Base-by-base conservation (phyloP, 129 eudicot genomes). In the Heracleum sosnowskyi region DNA sequence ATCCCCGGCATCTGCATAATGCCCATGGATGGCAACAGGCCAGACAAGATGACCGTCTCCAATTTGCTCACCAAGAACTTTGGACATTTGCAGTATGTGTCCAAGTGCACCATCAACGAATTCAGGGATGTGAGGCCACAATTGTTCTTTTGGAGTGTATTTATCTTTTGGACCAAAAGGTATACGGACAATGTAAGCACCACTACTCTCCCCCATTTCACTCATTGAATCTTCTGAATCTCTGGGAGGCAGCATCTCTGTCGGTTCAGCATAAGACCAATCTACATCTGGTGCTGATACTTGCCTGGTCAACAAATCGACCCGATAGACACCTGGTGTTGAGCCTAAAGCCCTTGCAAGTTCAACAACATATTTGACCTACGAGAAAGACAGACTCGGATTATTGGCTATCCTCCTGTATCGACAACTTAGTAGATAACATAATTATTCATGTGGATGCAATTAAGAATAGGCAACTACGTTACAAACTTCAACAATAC, bases 1-100 rank as follows among this genome's bases (percentile, higher is more conserved):
- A 74, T 96, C 99, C 53, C 99, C 99, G 12, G 99, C 99, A 89
- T 96, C 99, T 66, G 99, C 99, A 81, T 96, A 96, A 86, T 96
- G 99, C 76, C 99, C 99, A 81, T 96, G 99, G 64, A 96, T 84
- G 71, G 99, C 99, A 57, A 84, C 92, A 69, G 99, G 99, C 97
- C 97, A 95, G 5, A 96, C 92, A 11, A 90, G 91, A 12, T 79
- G 84, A 39, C 99, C 99, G 10, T 86, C 89, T 70, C 95, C 97
- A 81, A 96, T 84, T 82, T 96, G 99, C 83, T 96, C 99, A 49
- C 95, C 97, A 40, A 96, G 92, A 78, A 92, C 97, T 86, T 96
- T 95, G 45, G 99, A 96, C 91, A 96, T 96, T 77, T 96, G 99
- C 31, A 96, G 63, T 75, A 92, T 81, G 85, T 96, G 95, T 78